Evolutionary conservation across 306 rosid species (phyloP).

Genomic region (Cicer arietinum): DNA sequence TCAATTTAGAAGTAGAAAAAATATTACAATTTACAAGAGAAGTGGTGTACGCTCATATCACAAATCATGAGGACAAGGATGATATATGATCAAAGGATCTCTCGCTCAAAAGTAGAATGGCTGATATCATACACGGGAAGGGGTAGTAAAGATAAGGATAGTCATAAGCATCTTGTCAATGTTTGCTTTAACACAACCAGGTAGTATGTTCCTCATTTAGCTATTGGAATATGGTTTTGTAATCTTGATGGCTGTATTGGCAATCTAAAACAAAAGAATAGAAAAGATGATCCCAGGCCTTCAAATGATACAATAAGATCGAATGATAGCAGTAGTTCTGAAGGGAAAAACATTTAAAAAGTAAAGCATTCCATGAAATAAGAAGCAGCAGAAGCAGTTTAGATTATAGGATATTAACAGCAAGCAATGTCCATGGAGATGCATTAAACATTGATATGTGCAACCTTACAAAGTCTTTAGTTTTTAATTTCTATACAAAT

Average conservation of each 20-base stretch:
- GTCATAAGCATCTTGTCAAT: not conserved
- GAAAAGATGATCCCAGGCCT: conserved; percentile 12
- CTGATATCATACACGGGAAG: not conserved
- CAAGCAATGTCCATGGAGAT: conserved; percentile 14
- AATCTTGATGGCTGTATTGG: conserved; percentile 18
- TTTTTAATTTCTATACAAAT: not conserved
- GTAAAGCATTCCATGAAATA: conserved; percentile 1
- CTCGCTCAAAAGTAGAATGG: not conserved
- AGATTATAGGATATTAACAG: conserved; percentile 13
- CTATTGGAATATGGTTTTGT: conserved; percentile 16
- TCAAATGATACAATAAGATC: conserved; percentile 20
- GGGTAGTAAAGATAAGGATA: not conserved
- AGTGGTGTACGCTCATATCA: not conserved
- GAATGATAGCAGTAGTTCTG: not conserved
- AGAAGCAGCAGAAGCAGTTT: conserved; percentile 11
- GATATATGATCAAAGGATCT: not conserved
- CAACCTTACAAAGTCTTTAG: conserved; percentile 11
- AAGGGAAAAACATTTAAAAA: conserved; percentile 13
- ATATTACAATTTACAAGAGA: not conserved
- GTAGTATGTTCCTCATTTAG: conserved; percentile 12
- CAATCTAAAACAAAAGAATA: conserved; percentile 3
- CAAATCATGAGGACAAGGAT: not conserved
- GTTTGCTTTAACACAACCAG: conserved; percentile 1
- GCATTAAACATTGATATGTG: conserved; percentile 2
- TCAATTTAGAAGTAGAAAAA: not conserved